Evolutionary conservation across 1,284 basidiomycete genomes (phyloP), one percentile per base, ranked within the genome.

Genomic region (Chiua sp.): DNA sequence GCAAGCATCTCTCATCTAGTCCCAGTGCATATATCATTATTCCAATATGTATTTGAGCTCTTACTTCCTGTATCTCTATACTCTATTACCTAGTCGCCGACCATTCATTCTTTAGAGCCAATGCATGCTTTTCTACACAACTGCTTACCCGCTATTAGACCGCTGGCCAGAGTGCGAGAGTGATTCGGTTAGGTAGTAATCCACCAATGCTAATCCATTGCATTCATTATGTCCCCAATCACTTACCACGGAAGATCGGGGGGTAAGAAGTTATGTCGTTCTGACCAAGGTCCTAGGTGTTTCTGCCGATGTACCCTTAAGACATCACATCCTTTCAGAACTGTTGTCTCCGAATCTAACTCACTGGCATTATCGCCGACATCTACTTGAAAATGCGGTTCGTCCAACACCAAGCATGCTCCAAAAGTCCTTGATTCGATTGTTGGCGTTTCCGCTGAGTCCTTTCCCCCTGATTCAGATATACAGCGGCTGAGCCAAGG

Each of bases 361-460:
- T 26, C 26, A 26, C 26, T 5, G 26, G 26, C 26, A 26, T 26
- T 26, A 26, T 26, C 26, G 26, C 26, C 26, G 26, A 3, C 93
- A 0, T 96, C 96, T 4, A 68, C 76, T 51, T 80, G 80, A 35
- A 96, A 72, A 51, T 82, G 78, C 0, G 90, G 88, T 1, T 85
- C 80, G 39, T 83, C 78, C 8, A 98, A 76, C 39, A 98, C 39
- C 39, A 42, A 42, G 39, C 39, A 42, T 42, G 7, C 10, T 20
- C 35, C 35, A 16, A 15, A 97, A 94, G 69, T 98, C 94, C 71
- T 84, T 91, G 0, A 93, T 95, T 2, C 97, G 97, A 1, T 97
- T 86, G 91, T 80, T 48, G 99, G 72, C 5, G 98, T 82, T 55
- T 92, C 87, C 4, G 74, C 70, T 70, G 94, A 97, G 71, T 92